phyloP scores from a whole-genome alignment of 2,329 filamentous ascomycete genomes.

The Coleophoma eucalyptorum region DNA sequence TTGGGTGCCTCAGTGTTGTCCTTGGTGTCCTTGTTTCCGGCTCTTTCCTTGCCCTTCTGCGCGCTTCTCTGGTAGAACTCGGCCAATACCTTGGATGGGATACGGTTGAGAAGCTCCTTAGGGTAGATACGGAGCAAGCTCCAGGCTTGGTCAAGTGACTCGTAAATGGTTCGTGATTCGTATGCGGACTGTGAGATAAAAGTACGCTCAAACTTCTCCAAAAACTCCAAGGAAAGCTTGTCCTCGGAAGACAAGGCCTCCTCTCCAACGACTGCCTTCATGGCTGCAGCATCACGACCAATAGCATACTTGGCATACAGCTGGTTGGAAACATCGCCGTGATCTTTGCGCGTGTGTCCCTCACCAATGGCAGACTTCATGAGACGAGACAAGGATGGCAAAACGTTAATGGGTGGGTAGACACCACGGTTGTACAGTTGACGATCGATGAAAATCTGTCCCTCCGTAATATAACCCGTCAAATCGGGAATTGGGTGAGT shows the following conservation, averaged over 20 bases:
- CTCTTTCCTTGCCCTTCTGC: conserved; percentile 59
- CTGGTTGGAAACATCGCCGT: conserved; percentile 98
- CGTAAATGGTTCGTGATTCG: conserved; percentile 86
- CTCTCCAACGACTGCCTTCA: conserved; percentile 99
- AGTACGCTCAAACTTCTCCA: conserved; percentile 95
- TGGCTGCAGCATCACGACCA: conserved; percentile 93
- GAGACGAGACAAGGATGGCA: conserved; percentile 95
- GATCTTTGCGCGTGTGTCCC: conserved; percentile 92
- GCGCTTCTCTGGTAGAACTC: conserved; percentile 75
- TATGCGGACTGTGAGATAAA: conserved; percentile 93
- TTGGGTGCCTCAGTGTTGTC: conserved; percentile 30
- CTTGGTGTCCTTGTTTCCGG: conserved; percentile 37
- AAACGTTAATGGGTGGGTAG: conserved; percentile 97
- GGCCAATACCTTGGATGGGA: conserved; percentile 77
- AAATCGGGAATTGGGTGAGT: conserved; percentile 98
- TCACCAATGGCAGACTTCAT: conserved; percentile 99
- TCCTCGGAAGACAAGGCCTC: conserved; percentile 94
- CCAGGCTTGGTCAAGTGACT: conserved; percentile 95
- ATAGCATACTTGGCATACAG: conserved; percentile 99
- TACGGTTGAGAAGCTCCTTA: conserved; percentile 96
- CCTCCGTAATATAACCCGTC: conserved; percentile 98
- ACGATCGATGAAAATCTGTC: conserved; percentile 96
- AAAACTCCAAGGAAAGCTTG: conserved; percentile 95
- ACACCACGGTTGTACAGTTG: conserved; percentile 93
- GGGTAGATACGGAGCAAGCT: conserved; percentile 94